phyloP scores from a whole-genome alignment of 495 filamentous ascomycete genomes.

The Neurospora sp. region DNA sequence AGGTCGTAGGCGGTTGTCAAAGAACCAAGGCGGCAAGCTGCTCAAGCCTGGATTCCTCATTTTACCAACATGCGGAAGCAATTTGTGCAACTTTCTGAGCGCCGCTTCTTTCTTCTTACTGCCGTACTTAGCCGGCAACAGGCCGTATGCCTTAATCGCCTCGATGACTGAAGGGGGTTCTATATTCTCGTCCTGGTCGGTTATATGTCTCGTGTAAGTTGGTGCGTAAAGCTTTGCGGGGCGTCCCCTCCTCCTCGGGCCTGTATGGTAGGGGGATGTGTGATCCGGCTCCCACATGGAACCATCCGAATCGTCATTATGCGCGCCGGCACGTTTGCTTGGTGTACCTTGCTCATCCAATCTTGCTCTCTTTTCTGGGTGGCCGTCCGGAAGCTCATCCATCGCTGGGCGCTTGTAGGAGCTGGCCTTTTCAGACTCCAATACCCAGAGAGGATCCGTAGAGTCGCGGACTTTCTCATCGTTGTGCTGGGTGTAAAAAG shows the following conservation, averaged over 20 bases:
- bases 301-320: not conserved
- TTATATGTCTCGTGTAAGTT: not conserved
- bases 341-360: not conserved
- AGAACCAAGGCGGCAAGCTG: conserved; percentile 20
- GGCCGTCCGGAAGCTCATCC: conserved; percentile 3
- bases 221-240: not conserved
- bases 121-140: conserved; percentile 12
- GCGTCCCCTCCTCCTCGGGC: not conserved
- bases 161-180: conserved; percentile 17
- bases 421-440: conserved; percentile 4
- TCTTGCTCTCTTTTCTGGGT: conserved; percentile 8
- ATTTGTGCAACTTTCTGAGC: conserved; percentile 9
- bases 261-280: not conserved
- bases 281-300: not conserved
- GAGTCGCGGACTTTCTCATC: not conserved
- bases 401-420: conserved; percentile 7
- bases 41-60: conserved; percentile 20
- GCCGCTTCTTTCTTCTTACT: conserved; percentile 9
- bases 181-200: not conserved
- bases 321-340: not conserved
- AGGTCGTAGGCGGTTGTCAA: not conserved
- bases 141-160: conserved; percentile 20
- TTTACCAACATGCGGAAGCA: conserved; percentile 14
- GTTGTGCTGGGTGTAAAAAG: conserved; percentile 21
- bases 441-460: conserved; percentile 12